These are phyloP conservation scores for Beauveria varroae DNA, from an alignment of 2,329 filamentous ascomycete genomes.

Conservation along the genomic window DNA sequence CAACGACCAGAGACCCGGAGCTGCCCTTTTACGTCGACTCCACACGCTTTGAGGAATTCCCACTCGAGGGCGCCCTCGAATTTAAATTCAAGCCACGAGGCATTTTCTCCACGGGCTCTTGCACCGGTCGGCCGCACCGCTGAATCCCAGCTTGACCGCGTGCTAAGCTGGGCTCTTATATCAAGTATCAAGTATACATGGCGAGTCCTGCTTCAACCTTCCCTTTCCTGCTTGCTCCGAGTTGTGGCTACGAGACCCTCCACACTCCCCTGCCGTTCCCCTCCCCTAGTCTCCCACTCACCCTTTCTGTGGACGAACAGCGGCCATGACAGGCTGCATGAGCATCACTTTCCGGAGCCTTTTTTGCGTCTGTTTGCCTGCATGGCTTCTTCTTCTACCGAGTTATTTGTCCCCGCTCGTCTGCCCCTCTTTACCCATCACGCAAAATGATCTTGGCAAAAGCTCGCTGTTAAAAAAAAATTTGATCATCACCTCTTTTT, in stretches of 20 bases:
- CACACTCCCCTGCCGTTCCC: not conserved
- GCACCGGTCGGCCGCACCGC: not conserved
- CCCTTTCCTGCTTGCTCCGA: conserved; percentile 5
- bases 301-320: not conserved
- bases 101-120: not conserved
- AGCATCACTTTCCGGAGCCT: not conserved
- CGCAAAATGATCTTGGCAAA: conserved; percentile 2
- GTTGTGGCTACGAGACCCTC: not conserved
- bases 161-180: not conserved
- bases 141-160: not conserved
- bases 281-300: not conserved
- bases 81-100: not conserved
- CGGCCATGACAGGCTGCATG: not conserved
- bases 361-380: not conserved
- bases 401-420: not conserved
- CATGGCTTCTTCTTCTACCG: not conserved
- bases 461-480: not conserved
- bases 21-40: not conserved
- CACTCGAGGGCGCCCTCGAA: not conserved
- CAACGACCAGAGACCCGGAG: not conserved
- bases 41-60: not conserved
- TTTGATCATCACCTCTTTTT: not conserved
- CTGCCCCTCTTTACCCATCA: not conserved
- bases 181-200: not conserved
- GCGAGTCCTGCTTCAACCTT: not conserved